These are phyloP conservation scores for cucumber (Cucumis sativus) DNA, from an alignment of 306 rosid species.

Conservation along the genomic window DNA sequence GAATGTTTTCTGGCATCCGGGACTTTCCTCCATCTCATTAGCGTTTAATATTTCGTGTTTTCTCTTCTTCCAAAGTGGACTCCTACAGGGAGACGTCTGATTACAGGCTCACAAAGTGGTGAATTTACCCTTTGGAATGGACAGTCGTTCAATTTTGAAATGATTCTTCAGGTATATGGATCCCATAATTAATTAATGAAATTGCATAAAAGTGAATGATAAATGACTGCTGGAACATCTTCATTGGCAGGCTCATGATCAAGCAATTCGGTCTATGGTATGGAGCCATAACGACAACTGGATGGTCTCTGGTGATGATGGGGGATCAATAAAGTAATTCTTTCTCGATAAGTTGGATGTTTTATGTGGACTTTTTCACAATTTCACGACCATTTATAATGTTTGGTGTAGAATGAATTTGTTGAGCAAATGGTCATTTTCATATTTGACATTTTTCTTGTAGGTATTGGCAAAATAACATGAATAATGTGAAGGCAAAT, in stretches of 20 bases:
- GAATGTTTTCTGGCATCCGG: not conserved
- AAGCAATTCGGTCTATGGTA: conserved; percentile 95
- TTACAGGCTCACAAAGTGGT: conserved; percentile 97
- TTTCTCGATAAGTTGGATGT: not conserved
- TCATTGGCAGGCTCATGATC: conserved; percentile 78
- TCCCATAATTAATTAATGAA: not conserved
- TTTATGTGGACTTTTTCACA: not conserved
- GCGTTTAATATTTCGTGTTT: not conserved
- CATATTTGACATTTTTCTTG: not conserved
- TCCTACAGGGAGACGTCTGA: conserved; percentile 96
- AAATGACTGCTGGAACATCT: conserved; percentile 12
- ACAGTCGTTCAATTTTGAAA: conserved; percentile 94
- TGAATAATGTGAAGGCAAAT: conserved; percentile 96
- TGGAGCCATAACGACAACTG: conserved; percentile 99
- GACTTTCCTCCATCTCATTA: not conserved
- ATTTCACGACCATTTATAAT: not conserved
- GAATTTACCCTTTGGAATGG: conserved; percentile 99
- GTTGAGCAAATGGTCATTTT: not conserved
- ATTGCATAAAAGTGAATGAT: not conserved
- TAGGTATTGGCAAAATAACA: conserved; percentile 99
- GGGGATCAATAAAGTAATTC: conserved; percentile 89
- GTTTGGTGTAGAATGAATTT: not conserved
- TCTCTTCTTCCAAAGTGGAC: conserved; percentile 55
- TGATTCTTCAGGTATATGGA: conserved; percentile 86
- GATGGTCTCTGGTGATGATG: conserved; percentile 99